Evolutionary conservation across 352 stramenopile genomes (phyloP).

Genomic region (Phytophthora uliginosa): DNA sequence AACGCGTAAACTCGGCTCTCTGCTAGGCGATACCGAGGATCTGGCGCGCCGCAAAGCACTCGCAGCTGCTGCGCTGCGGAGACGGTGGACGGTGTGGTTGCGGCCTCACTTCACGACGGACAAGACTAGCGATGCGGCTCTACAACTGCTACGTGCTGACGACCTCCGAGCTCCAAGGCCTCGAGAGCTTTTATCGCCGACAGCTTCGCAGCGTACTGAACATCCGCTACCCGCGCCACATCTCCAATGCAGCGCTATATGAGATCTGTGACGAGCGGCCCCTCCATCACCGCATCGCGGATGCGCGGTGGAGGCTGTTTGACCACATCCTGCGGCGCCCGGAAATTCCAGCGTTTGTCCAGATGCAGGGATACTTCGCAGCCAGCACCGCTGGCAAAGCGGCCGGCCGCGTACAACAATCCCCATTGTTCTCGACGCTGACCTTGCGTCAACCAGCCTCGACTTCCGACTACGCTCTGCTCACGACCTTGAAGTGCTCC

Average conservation of each 20-base stretch:
- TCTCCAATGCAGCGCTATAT: background rate
- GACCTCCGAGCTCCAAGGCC: background rate
- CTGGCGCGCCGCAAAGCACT: slow-evolving; percentile 12
- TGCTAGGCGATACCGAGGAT: slow-evolving; percentile 15
- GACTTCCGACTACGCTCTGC: background rate
- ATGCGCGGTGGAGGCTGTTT: background rate
- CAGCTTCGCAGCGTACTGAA: background rate
- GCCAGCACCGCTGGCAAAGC: background rate
- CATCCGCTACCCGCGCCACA: background rate
- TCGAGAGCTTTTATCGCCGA: slow-evolving; percentile 3
- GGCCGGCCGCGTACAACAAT: background rate
- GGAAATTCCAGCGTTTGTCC: background rate
- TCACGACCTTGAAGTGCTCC: background rate
- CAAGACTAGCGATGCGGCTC: background rate
- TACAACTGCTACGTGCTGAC: background rate
- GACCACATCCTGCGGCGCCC: background rate
- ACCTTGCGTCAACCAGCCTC: background rate
- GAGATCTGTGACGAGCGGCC: background rate
- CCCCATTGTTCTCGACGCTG: background rate
- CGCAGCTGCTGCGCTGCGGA: background rate
- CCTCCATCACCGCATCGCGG: background rate
- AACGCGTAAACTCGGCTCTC: slow-evolving; percentile 14
- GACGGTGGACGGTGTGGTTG: slow-evolving; percentile 21
- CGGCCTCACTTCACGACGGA: background rate
- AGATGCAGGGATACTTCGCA: background rate